These are phyloP conservation scores for Cystobasidium pallidum DNA, from an alignment of 1,284 basidiomycete genomes.

Conservation along the genomic window DNA sequence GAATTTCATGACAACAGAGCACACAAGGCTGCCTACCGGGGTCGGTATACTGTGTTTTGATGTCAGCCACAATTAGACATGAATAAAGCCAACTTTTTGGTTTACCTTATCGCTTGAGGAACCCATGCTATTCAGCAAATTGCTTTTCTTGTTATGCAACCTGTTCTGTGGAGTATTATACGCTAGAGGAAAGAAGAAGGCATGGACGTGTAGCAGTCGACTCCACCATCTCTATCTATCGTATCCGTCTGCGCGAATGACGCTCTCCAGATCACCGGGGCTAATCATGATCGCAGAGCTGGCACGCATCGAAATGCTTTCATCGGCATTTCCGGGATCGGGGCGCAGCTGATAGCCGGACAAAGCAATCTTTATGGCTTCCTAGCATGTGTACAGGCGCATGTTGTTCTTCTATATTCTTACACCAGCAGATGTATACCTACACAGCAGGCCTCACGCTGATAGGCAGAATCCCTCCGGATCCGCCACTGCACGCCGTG, in stretches of 20 bases:
- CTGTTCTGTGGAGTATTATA: background rate
- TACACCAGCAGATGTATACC: no score
- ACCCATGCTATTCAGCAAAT: background rate
- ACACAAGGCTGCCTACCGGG: background rate
- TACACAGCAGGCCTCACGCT: no score
- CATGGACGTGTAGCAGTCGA: background rate
- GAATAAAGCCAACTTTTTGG: background rate
- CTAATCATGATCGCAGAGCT: no score
- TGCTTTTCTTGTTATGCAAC: background rate
- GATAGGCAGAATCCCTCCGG: no score
- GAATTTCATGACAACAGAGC: background rate
- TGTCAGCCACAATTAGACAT: background rate
- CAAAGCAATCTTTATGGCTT: no score
- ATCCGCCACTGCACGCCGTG: background rate
- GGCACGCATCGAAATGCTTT: no score
- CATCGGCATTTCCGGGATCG: no score
- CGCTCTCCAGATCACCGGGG: no score
- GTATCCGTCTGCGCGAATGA: background rate
- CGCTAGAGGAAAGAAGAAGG: background rate
- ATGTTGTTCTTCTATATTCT: no score
- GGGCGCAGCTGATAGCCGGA: no score
- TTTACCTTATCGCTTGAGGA: slow-evolving; percentile 15
- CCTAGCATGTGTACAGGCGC: no score
- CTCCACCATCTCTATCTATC: background rate
- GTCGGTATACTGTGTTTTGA: slow-evolving; percentile 22